phyloP scores from a whole-genome alignment of 768 basidiomycete genomes.

The Agrocybe pediades region DNA sequence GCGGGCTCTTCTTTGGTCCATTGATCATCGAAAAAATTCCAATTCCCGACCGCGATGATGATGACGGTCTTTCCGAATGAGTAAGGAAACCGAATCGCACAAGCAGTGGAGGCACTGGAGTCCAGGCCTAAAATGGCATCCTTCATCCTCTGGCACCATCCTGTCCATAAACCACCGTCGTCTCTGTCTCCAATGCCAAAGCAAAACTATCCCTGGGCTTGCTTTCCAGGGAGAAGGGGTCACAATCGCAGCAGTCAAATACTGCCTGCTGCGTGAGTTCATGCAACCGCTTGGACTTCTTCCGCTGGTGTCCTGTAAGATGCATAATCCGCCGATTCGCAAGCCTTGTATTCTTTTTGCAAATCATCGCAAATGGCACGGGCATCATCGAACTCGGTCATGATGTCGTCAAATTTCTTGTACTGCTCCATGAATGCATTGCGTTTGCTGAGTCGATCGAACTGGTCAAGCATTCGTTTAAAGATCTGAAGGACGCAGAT shows the following conservation, averaged over 20 bases:
- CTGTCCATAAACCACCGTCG: too few species aligned
- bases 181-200: too few species aligned
- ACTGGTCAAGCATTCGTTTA: slow-evolving; percentile 95
- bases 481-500: slow-evolving; percentile 62
- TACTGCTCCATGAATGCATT: slow-evolving; percentile 98
- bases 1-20: too few species aligned
- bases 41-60: too few species aligned
- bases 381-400: slow-evolving; percentile 97
- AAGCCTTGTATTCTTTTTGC: slow-evolving; percentile 93
- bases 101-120: too few species aligned
- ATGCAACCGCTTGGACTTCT: not conserved
- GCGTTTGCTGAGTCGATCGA: slow-evolving; percentile 80
- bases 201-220: too few species aligned
- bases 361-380: slow-evolving; percentile 88
- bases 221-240: not conserved
- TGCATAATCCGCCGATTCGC: slow-evolving; percentile 94
- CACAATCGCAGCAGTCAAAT: not conserved
- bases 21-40: too few species aligned
- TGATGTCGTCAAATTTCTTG: slow-evolving; percentile 91
- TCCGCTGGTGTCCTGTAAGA: slow-evolving; percentile 44
- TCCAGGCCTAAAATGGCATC: too few species aligned
- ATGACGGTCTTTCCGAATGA: too few species aligned
- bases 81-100: too few species aligned
- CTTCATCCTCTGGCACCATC: too few species aligned
- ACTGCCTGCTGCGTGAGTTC: too few species aligned